Base-by-base conservation (phyloP, 2,329 filamentous ascomycete genomes). In the Penicillium sumatraense region DNA sequence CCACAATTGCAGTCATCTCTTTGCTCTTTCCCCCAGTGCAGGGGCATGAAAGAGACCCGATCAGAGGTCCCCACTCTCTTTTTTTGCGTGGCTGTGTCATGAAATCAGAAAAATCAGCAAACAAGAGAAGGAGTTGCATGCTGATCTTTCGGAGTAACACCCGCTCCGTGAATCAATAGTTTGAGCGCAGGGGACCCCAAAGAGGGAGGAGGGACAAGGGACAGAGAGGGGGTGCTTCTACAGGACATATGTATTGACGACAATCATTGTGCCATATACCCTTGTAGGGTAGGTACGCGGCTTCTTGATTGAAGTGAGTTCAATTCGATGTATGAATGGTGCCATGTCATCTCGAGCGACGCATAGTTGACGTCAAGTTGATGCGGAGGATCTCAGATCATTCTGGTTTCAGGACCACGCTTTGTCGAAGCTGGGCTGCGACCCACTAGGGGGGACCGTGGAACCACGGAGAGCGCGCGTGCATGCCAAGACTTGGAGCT, bases 301-400 rank as follows among this genome's bases (percentile, higher is more conserved):
- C 40, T 11, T n/a, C n/a, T 42, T 24, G 23, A 26, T 42, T 42
- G n/a, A 18, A 11, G n/a, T n/a, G n/a, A n/a, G n/a, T n/a, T n/a
- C n/a, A n/a, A n/a, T n/a, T n/a, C n/a, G 14, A 40, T 20, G 5
- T 21, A n/a, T 23, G 46, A 27, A 35, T 54, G 52, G 46, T 50
- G 52, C 52, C 52, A 54, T 50, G 53, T 49, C 49, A 53, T 52
- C 36, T 31, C 27, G 5, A 6, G 3, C 42, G 18, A 31, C 24
- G 42, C 42, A 54, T 13, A 18, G 31, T 58, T 60, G 57, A 60
- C 57, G 57, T 60, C 57, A 60, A 53, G 29, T 41, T 60, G 55
- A 60, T 53, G 50, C 31, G 23, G 42, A 45, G 42, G 42, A 46
- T 46, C 42, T 46, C 42, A 51, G 49, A 56, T 47, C 51, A 41